phyloP scores from a whole-genome alignment of 2,329 filamentous ascomycete species.

The Diaporthe sp. region DNA sequence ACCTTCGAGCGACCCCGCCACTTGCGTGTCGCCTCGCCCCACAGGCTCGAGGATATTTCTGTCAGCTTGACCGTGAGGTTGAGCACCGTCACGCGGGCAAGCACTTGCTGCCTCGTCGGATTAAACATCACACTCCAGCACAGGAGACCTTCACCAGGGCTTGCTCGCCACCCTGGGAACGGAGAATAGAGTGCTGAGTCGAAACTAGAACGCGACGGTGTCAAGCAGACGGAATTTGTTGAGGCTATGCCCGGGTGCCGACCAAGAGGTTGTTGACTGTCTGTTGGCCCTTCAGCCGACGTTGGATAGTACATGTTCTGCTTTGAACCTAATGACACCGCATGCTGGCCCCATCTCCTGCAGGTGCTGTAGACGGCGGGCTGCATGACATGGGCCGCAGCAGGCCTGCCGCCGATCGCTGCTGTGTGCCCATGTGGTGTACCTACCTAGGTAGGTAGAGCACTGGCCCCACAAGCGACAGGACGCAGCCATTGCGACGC shows the following conservation, averaged over 20 bases:
- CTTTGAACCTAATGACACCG: constrained; percentile 11
- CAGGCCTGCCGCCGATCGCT: not conserved
- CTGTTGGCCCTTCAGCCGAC: not conserved
- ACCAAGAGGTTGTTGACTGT: constrained; percentile 9
- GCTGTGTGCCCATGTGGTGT: not conserved
- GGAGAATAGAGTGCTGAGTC: not conserved
- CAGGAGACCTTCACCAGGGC: constrained; percentile 2
- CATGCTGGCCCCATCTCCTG: not conserved
- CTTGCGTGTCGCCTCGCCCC: not conserved
- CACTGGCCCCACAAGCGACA: not conserved
- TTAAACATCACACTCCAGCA: not conserved
- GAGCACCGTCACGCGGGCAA: not conserved
- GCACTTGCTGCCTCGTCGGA: not conserved
- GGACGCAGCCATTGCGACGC: not conserved
- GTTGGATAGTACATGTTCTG: constrained; percentile 15
- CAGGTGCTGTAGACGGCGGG: not conserved
- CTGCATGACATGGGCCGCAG: not conserved
- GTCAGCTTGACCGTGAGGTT: not conserved
- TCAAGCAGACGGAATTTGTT: not conserved
- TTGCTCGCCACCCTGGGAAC: not conserved
- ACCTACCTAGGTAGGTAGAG: not conserved
- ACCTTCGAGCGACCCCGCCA: not conserved
- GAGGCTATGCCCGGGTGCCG: not conserved
- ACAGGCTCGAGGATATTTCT: not conserved
- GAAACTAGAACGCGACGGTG: constrained; percentile 4